Percentiles rank a stretch among this genome's conserved stretches.
These are phyloP conservation scores for Hypsizygus ulmarius DNA, from an alignment of 1,284 basidiomycete species.

Conservation along the genomic window DNA sequence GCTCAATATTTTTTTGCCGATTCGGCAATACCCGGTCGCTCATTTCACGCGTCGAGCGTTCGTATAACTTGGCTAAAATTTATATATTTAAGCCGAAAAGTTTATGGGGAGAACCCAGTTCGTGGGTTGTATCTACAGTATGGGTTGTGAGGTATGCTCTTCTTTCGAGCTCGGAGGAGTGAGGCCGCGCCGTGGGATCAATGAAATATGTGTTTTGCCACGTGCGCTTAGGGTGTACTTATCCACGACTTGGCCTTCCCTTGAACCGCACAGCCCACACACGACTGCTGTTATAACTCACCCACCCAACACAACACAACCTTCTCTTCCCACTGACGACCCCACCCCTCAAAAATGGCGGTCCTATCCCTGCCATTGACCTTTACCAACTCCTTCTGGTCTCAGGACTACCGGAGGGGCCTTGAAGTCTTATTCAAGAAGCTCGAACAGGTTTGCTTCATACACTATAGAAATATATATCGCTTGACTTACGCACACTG, in stretches of 20 bases:
- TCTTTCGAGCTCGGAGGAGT: no score
- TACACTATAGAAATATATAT: slow-evolving; percentile 9
- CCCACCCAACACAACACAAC: slow-evolving; percentile 6
- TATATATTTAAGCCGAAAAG: no score
- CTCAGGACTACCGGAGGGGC: slow-evolving; percentile 81
- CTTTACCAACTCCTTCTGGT: slow-evolving; percentile 91
- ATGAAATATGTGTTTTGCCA: no score
- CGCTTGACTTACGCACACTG: slow-evolving; percentile 20
- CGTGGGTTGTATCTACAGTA: no score
- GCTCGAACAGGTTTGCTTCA: slow-evolving; percentile 65
- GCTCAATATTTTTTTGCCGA: slow-evolving; percentile 19
- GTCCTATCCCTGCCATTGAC: slow-evolving; percentile 81
- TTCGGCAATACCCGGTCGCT: slow-evolving; percentile 18
- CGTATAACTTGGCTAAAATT: neutral
- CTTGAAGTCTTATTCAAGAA: slow-evolving; percentile 75
- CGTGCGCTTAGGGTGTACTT: slow-evolving; percentile 9
- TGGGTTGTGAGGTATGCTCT: no score
- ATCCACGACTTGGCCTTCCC: slow-evolving; percentile 6
- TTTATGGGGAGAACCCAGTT: no score
- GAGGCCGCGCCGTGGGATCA: no score
- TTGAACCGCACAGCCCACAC: slow-evolving; percentile 8
- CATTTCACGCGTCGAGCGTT: neutral
- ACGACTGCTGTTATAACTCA: slow-evolving; percentile 3
- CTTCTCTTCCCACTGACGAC: slow-evolving; percentile 1
- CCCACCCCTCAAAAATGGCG: slow-evolving; percentile 53